phyloP scores from a whole-genome alignment of 768 basidiomycete genomes.

The Boletellus sp. region DNA sequence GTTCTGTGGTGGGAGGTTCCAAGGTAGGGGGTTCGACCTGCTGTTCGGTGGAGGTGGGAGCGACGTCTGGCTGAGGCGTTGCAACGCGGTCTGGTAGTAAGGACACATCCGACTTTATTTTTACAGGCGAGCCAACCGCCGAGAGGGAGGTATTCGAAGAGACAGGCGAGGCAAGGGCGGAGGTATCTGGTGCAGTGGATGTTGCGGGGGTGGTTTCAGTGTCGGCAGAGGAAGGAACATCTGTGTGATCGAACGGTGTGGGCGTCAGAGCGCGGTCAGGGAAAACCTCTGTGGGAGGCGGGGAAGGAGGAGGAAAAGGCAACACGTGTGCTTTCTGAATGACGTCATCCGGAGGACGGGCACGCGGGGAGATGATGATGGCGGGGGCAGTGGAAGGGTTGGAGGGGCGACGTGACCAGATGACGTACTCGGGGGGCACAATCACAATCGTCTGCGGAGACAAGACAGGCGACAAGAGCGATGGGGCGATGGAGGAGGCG shows the following conservation, averaged over 20 bases:
- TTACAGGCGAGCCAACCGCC: constrained; percentile 22
- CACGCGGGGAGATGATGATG: constrained; percentile 65
- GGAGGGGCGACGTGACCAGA: constrained; percentile 71
- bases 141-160: constrained; percentile 63
- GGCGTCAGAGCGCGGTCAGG: constrained; percentile 8
- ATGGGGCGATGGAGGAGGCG: background rate
- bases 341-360: constrained; percentile 59
- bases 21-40: background rate
- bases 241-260: constrained; percentile 23
- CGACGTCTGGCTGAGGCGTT: constrained; percentile 11
- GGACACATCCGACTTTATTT: constrained; percentile 3
- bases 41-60: constrained; percentile 2
- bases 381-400: constrained; percentile 63
- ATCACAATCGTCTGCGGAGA: background rate
- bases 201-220: constrained; percentile 50
- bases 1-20: background rate
- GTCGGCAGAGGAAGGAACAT: constrained; percentile 40
- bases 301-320: constrained; percentile 49
- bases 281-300: constrained; percentile 18
- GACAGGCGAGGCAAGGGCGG: constrained; percentile 50
- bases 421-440: constrained; percentile 43
- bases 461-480: constrained; percentile 2
- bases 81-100: constrained; percentile 12
- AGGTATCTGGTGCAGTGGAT: constrained; percentile 48
- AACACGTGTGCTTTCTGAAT: constrained; percentile 52